These are phyloP conservation scores for Physaria fendleri DNA, from an alignment of 345 rosid genomes.

Conservation along the genomic window DNA sequence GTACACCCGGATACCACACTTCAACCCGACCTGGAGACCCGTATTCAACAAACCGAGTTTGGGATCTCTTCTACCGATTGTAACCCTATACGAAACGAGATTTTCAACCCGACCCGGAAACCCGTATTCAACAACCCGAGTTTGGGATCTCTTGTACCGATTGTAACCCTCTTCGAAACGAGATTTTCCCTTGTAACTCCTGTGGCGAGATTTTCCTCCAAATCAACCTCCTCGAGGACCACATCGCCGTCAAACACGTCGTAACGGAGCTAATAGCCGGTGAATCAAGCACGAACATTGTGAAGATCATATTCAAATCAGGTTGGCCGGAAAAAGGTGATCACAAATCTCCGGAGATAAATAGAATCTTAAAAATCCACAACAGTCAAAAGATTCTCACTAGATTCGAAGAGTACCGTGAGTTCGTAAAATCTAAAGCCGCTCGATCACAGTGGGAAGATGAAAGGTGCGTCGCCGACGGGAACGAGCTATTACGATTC, in stretches of 20 bases:
- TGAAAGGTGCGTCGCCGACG: constrained; percentile 94
- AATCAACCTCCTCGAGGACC: constrained; percentile 62
- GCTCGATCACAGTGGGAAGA: constrained; percentile 42
- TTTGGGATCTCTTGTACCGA: constrained; percentile 32
- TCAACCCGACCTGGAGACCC: constrained; percentile 21
- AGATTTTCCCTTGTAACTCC: constrained; percentile 67
- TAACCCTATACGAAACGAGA: too few species aligned
- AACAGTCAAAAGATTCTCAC: constrained; percentile 63
- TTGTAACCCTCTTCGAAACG: constrained; percentile 45
- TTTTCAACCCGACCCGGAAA: constrained; percentile 20
- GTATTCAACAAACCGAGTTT: constrained; percentile 18
- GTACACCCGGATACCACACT: constrained; percentile 22
- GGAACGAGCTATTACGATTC: constrained; percentile 89
- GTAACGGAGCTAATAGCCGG: constrained; percentile 72
- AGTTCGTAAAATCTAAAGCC: constrained; percentile 67
- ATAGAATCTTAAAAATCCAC: constrained; percentile 76
- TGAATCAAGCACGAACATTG: constrained; percentile 79
- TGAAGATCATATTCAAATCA: constrained; percentile 74
- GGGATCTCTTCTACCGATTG: too few species aligned
- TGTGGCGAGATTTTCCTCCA: constrained; percentile 78
- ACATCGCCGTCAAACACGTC: constrained; percentile 62
- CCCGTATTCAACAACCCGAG: constrained; percentile 18
- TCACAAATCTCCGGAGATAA: constrained; percentile 42
- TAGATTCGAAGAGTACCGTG: constrained; percentile 88
- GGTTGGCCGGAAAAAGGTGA: constrained; percentile 53